phyloP scores from a whole-genome alignment of 805 yeast genomes.

The Wickerhamiella occidentalis region DNA sequence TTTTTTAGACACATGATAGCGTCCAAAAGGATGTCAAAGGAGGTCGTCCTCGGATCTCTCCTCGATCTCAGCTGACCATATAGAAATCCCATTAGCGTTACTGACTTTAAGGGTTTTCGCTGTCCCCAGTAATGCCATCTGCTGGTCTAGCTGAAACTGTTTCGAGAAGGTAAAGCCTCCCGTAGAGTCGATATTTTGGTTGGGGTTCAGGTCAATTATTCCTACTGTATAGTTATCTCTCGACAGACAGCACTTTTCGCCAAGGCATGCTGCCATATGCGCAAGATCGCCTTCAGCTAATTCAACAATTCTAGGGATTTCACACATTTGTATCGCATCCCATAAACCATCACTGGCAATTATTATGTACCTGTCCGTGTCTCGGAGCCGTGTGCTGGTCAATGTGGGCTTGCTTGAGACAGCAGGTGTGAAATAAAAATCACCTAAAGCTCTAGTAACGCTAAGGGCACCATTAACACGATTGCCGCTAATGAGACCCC shows the following conservation, averaged over 20 bases:
- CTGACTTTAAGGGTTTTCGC: no score
- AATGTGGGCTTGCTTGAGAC: not conserved
- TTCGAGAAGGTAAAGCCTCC: slow-evolving; percentile 4
- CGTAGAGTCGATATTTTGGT: not conserved
- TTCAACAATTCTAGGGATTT: not conserved
- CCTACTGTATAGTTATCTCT: slow-evolving; percentile 1
- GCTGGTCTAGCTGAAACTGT: not conserved
- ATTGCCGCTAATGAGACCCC: not conserved
- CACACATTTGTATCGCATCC: not conserved
- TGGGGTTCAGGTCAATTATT: not conserved
- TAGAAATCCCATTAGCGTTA: no score
- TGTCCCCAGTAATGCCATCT: not conserved
- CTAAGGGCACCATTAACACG: not conserved
- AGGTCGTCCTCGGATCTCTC: no score
- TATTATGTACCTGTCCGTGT: not conserved
- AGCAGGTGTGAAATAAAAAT: not conserved
- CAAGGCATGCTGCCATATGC: not conserved
- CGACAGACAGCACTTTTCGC: not conserved
- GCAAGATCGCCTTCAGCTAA: not conserved
- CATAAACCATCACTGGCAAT: slow-evolving; percentile 3
- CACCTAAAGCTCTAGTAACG: slow-evolving; percentile 1
- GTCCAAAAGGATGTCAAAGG: no score
- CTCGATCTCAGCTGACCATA: no score
- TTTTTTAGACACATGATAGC: no score
- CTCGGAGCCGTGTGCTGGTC: not conserved